A percentile compares a stretch with the other conserved stretches of the same genome.
phyloP scores from a whole-genome alignment of 2,329 filamentous ascomycete genomes.

The Keithomyces neogunnii region DNA sequence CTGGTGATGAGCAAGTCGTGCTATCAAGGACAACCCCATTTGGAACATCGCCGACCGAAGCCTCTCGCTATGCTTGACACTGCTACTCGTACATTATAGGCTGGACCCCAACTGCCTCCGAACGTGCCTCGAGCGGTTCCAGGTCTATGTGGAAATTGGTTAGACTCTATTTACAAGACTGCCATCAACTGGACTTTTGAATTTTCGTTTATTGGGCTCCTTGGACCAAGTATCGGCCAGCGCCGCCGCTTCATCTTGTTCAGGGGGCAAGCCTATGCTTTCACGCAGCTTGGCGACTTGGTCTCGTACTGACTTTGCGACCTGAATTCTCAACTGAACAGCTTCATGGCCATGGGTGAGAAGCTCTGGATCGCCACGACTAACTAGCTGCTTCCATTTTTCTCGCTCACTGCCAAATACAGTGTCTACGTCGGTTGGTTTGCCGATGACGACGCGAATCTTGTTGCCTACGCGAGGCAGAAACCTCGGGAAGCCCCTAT shows the following conservation, averaged over 20 bases:
- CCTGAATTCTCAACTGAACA: constrained; percentile 61
- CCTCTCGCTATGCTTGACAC: neutral
- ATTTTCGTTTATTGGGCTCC: constrained; percentile 38
- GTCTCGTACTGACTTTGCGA: constrained; percentile 66
- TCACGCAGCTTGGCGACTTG: constrained; percentile 73
- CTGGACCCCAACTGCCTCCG: neutral
- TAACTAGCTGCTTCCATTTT: constrained; percentile 63
- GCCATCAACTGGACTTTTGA: constrained; percentile 45
- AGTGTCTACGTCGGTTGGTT: constrained; percentile 62
- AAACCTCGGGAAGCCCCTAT: constrained; percentile 69
- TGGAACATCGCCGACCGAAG: neutral
- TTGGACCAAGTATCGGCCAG: constrained; percentile 73
- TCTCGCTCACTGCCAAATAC: constrained; percentile 70
- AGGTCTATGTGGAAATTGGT: neutral
- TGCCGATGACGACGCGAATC: constrained; percentile 70
- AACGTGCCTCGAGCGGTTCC: neutral
- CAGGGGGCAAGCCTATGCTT: constrained; percentile 59
- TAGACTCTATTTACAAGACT: constrained; percentile 35
- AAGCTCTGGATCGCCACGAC: constrained; percentile 37
- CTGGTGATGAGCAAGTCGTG: neutral
- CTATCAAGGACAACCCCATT: neutral
- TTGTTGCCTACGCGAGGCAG: constrained; percentile 66
- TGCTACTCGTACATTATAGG: neutral
- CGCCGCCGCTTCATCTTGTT: constrained; percentile 70
- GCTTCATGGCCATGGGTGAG: constrained; percentile 50